These are phyloP conservation scores for Dictyostelium gargantuum DNA, from an alignment of 208 protist species.

Conservation along the genomic window DNA sequence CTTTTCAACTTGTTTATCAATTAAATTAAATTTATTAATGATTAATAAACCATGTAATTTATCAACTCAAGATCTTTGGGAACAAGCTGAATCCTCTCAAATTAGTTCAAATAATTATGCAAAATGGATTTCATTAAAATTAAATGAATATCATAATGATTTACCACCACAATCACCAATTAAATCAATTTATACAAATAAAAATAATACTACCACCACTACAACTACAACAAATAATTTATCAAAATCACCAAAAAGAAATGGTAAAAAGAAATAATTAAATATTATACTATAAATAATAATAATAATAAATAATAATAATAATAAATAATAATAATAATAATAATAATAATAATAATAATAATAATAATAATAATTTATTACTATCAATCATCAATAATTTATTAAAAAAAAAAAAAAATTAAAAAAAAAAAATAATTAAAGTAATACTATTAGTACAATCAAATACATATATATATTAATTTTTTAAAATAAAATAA, in stretches of 20 bases:
- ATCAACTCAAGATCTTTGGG: conserved; percentile 49
- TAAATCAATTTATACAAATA: not conserved
- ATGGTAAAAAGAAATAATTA: conserved; percentile 7
- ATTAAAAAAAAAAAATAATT: not conserved
- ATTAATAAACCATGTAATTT: conserved; percentile 34
- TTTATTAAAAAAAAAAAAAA: not conserved
- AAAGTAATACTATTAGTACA: not conserved
- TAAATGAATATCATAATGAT: not conserved
- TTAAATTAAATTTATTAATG: conserved; percentile 53
- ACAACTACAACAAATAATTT: not conserved
- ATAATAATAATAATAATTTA: conserved; percentile 40
- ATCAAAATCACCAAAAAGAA: conserved; percentile 19
- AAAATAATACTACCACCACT: not conserved
- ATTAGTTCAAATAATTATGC: not conserved
- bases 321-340: not conserved
- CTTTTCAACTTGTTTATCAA: conserved; percentile 35
- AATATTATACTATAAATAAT: not conserved
- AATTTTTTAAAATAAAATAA: not conserved
- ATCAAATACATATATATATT: not conserved
- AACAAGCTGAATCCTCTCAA: conserved; percentile 9
- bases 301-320: not conserved
- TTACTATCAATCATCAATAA: no score
- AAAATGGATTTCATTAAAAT: conserved; percentile 36
- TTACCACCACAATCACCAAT: not conserved
- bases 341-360: not conserved